These are phyloP conservation scores for Suillus fuscotomentosus DNA, from an alignment of 768 basidiomycete species.

Conservation along the genomic window DNA sequence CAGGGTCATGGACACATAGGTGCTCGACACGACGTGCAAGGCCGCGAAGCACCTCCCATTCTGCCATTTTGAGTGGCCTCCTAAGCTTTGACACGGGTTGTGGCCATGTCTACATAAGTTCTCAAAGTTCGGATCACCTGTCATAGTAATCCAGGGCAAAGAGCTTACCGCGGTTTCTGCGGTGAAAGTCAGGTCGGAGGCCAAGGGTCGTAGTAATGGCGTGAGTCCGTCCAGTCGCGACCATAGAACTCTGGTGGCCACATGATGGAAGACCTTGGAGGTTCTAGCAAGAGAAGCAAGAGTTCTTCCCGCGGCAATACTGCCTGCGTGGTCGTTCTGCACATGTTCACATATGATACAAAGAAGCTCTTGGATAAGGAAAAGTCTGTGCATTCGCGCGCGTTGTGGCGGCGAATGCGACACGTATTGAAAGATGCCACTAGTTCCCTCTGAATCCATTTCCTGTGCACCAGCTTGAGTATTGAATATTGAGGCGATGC, in stretches of 20 bases:
- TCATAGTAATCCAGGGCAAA: background rate
- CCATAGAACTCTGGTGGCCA: conserved; percentile 10
- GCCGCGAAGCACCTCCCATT: conserved; percentile 3
- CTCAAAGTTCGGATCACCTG: background rate
- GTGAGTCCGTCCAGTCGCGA: background rate
- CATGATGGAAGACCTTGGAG: conserved; percentile 9
- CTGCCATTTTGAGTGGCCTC: conserved; percentile 3
- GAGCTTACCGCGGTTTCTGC: background rate
- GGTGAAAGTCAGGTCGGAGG: background rate
- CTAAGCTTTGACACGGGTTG: background rate
- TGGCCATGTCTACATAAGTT: background rate
- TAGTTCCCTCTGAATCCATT: background rate
- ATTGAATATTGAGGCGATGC: background rate
- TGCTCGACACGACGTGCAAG: conserved; percentile 2
- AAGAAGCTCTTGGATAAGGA: conserved; percentile 7
- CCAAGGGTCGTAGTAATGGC: conserved; percentile 3
- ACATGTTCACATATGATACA: conserved; percentile 2
- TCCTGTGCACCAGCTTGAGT: background rate
- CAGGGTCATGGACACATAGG: background rate
- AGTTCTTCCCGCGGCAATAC: background rate
- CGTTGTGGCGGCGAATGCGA: background rate
- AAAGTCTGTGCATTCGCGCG: conserved; percentile 6
- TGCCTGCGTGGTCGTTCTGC: background rate
- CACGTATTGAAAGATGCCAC: background rate
- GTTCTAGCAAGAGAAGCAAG: conserved; percentile 14